phyloP scores from a whole-genome alignment of 116 monocot species.

The Thalassia testudinum region DNA sequence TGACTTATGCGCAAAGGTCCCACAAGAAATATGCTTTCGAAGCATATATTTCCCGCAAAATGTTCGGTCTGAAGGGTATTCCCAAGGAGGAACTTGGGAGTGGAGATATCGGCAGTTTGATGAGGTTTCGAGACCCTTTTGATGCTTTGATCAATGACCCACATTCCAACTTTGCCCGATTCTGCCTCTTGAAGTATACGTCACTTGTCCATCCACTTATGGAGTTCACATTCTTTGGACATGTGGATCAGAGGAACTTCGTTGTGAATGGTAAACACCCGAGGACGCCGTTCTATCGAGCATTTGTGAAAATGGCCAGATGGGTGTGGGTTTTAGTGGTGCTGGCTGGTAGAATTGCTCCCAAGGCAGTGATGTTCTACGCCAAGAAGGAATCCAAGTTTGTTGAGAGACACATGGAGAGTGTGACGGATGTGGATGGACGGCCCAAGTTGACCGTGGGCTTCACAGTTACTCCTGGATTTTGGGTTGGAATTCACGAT shows the following conservation, averaged over 20 bases:
- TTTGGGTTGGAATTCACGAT: slow-evolving; percentile 24
- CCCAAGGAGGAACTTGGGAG: slow-evolving; percentile 1
- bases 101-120: slow-evolving; percentile 20
- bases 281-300: slow-evolving; percentile 55
- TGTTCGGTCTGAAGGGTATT: slow-evolving; percentile 16
- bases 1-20: slow-evolving; percentile 23
- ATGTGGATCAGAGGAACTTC: slow-evolving; percentile 44
- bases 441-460: slow-evolving; percentile 18
- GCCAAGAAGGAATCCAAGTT: slow-evolving; percentile 20
- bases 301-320: slow-evolving; percentile 53
- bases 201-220: slow-evolving; percentile 26
- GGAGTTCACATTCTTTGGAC: slow-evolving; percentile 52
- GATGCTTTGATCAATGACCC: slow-evolving; percentile 38
- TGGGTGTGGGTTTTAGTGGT: slow-evolving; percentile 43
- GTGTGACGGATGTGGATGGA: slow-evolving; percentile 15
- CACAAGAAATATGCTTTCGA: slow-evolving; percentile 79
- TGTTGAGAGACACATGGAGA: slow-evolving; percentile 36
- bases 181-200: slow-evolving; percentile 41
- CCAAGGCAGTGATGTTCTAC: slow-evolving; percentile 31
- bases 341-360: slow-evolving; percentile 23
- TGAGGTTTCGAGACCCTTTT: slow-evolving; percentile 41
- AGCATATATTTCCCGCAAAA: slow-evolving; percentile 26
- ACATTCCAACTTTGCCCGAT: slow-evolving; percentile 37
- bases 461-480: slow-evolving; percentile 68
- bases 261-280: slow-evolving; percentile 38